A percentile compares a stretch with the other conserved stretches of the same genome.
Conservation (phyloP, 345 rosid genomes). For the Salix arbutifolia region DNA sequence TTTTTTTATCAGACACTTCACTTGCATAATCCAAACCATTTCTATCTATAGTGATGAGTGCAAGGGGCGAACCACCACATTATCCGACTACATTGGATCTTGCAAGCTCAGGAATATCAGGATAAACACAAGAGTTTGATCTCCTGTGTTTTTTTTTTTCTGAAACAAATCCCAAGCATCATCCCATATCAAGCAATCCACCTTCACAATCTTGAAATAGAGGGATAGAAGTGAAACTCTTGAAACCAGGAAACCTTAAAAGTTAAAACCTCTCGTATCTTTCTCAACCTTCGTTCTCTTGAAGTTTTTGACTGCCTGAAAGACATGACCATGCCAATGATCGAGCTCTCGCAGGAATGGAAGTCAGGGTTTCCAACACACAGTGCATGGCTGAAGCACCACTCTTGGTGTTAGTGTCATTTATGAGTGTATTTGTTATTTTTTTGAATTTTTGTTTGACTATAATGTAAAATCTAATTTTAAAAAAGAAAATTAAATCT, state of each 20-base stretch:
- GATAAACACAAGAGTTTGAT: conserved; percentile 25
- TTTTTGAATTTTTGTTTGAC: too few species aligned
- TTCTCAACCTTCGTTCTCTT: too few species aligned
- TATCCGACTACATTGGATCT: conserved; percentile 22
- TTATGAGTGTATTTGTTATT: too few species aligned
- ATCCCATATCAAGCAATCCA: conserved; percentile 27
- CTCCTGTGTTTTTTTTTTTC: conserved; percentile 26
- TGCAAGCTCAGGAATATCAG: conserved; percentile 31
- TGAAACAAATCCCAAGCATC: conserved; percentile 38
- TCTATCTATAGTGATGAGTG: conserved; percentile 34
- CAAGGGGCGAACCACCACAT: conserved; percentile 30
- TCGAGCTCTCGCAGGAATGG: conserved; percentile 33
- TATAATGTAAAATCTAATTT: too few species aligned
- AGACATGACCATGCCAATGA: not conserved
- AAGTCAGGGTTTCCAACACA: conserved; percentile 31
- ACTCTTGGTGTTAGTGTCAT: conserved; percentile 7
- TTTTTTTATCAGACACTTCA: conserved; percentile 30
- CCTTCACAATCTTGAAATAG: not conserved
- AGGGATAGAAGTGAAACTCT: too few species aligned
- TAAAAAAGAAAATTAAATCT: too few species aligned
- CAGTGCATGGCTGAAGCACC: conserved; percentile 31
- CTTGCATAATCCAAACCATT: too few species aligned
- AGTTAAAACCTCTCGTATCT: too few species aligned
- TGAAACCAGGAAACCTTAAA: too few species aligned
- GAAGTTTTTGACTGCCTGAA: too few species aligned